Percentiles rank a stretch among this genome's conserved stretches.
phyloP scores from a whole-genome alignment of 2,329 filamentous ascomycete species.

The Trichoderma sp. region DNA sequence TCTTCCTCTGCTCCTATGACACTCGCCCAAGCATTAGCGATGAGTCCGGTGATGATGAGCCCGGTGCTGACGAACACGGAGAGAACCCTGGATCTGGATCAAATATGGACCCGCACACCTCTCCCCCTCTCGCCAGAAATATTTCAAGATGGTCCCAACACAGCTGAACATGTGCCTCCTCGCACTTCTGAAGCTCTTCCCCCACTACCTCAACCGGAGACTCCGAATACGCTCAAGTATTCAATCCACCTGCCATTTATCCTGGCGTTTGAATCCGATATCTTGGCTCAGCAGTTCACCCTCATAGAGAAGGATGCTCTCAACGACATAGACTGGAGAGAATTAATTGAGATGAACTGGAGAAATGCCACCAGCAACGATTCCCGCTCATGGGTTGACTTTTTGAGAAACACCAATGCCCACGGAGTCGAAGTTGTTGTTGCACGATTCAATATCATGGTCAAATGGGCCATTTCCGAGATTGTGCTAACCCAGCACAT shows the following conservation, averaged over 20 bases:
- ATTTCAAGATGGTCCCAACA: constrained; percentile 37
- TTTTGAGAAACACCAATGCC: constrained; percentile 68
- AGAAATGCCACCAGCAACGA: constrained; percentile 64
- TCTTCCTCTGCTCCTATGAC: constrained; percentile 48
- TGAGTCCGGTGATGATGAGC: constrained; percentile 14
- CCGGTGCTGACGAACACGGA: neutral
- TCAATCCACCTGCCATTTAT: constrained; percentile 73
- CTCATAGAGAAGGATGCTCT: constrained; percentile 83
- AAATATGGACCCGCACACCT: constrained; percentile 24
- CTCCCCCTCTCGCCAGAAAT: constrained; percentile 46
- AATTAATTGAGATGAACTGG: constrained; percentile 80
- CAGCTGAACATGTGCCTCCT: constrained; percentile 29
- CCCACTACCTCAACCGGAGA: constrained; percentile 33
- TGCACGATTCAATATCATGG: constrained; percentile 82
- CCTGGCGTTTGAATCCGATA: constrained; percentile 74
- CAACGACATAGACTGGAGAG: constrained; percentile 85
- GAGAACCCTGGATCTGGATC: constrained; percentile 10
- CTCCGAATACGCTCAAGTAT: constrained; percentile 37
- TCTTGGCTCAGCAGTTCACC: constrained; percentile 78
- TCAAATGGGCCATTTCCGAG: constrained; percentile 82
- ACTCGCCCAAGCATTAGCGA: constrained; percentile 43
- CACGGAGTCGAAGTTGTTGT: constrained; percentile 80
- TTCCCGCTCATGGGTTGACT: constrained; percentile 77
- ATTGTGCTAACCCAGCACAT: constrained; percentile 69
- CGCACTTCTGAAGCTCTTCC: constrained; percentile 36